Conservation (phyloP, 176 grass and related monocot genomes). For the Canna indica region DNA sequence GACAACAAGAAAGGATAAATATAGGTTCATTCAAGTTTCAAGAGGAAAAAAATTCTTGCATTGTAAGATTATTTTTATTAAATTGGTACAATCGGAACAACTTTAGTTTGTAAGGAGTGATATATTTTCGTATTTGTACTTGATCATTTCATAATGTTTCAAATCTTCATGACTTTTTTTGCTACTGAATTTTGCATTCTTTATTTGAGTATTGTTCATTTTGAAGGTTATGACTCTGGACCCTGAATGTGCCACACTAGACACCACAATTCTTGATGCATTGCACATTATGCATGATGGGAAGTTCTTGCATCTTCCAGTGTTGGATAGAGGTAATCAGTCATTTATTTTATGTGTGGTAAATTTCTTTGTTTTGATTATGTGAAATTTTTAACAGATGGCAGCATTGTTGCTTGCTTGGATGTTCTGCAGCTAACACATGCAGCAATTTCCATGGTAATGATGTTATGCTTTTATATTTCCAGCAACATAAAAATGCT, state of each 20-base stretch:
- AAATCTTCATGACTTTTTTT: background rate
- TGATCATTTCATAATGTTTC: background rate
- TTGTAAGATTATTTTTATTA: too few relatives aligned
- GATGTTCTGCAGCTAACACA: conserved; percentile 89
- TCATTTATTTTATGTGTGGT: background rate
- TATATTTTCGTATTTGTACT: background rate
- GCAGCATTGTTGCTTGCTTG: conserved; percentile 68
- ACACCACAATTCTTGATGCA: conserved; percentile 93
- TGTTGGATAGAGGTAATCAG: conserved; percentile 61
- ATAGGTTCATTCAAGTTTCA: too few relatives aligned
- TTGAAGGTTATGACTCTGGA: conserved; percentile 79
- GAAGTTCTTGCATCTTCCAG: conserved; percentile 96
- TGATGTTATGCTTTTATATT: background rate
- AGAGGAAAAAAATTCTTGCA: too few relatives aligned
- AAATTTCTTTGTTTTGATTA: conserved; percentile 18
- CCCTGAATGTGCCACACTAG: conserved; percentile 71
- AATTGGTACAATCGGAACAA: background rate
- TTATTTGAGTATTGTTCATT: background rate
- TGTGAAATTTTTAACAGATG: conserved; percentile 44
- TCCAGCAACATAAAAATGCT: background rate
- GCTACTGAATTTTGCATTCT: background rate
- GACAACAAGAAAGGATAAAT: too few relatives aligned
- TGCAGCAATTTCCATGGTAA: conserved; percentile 93
- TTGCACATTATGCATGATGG: conserved; percentile 95
- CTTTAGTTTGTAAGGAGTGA: background rate